Base-by-base conservation (phyloP, 495 filamentous ascomycete genomes). In the Pyronema omphalodes region DNA sequence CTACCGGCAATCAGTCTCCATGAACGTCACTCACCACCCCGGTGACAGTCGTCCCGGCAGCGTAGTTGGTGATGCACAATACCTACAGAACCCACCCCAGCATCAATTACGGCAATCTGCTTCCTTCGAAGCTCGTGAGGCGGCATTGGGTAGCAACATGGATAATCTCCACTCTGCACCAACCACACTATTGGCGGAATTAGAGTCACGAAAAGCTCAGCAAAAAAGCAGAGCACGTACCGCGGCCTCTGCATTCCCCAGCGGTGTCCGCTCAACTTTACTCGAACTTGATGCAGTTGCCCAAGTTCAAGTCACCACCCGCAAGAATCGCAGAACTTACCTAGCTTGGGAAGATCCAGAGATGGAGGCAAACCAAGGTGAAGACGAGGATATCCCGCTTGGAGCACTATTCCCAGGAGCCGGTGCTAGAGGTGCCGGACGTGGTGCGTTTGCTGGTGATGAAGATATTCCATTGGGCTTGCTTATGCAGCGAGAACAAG, bases 231-330 rank as follows among this genome's bases (percentile, higher is more conserved):
- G 91, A 44, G 86, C 75, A 37, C 77, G 81, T 9, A 84, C 83
- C 2, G 75, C 77, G 5, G 71, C 78, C 23, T 77, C 73, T 36
- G 73, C 76, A 0, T 82, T 76, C 57, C 81, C 83, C 8, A 77
- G 81, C 41, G 88, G 88, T 5, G 77, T 93, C 70, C 84, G 85
- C 43, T 81, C 82, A n/a, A 96, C 93, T 0, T 73, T 98, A 2
- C 74, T 98, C 1, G 77, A 98, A 64, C 73, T 96, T 44, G 89
- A 98, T 59, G 84, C 86, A 4, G 88, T 94, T 23, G 86, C 85
- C 40, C 83, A 96, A 69, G 75, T 88, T 49, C 81, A 93, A 63
- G 83, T 81, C 61, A 79, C 83, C 45, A 70, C 81, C 34, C 75
- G 91, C 44, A 75, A 81, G 53, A 73, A 77, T 45, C 82, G 84